phyloP scores from a whole-genome alignment of 1,284 basidiomycete genomes.

The Cutaneotrichosporon curvatum region DNA sequence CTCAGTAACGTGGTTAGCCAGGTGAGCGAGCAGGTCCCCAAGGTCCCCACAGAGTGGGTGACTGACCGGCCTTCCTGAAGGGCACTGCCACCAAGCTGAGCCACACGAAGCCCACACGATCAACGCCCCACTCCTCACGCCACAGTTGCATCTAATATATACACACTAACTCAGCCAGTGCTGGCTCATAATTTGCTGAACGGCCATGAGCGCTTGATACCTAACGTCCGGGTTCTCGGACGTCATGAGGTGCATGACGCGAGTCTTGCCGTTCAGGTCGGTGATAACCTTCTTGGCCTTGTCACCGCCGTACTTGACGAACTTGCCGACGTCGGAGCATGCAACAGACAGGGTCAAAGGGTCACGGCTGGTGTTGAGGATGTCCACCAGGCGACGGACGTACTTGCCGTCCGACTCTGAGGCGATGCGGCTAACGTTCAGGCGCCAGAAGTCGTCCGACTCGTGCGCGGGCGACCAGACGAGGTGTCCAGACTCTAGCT shows the following conservation, averaged over 20 bases:
- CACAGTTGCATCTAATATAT: too few species aligned
- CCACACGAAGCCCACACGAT: too few species aligned
- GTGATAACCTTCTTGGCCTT: slow-evolving; percentile 81
- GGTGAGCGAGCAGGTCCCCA: too few species aligned
- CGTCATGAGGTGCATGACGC: slow-evolving; percentile 91
- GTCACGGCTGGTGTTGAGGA: slow-evolving; percentile 65
- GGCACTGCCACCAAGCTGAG: too few species aligned
- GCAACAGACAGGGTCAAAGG: slow-evolving; percentile 77
- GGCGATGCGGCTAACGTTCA: slow-evolving; percentile 81
- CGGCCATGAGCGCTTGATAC: slow-evolving; percentile 71
- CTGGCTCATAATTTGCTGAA: slow-evolving; percentile 44
- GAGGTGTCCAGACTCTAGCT: slow-evolving; percentile 80
- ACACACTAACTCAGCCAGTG: slow-evolving; percentile 18
- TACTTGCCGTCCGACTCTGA: slow-evolving; percentile 74
- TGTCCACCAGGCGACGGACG: slow-evolving; percentile 67
- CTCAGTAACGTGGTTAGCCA: too few species aligned
- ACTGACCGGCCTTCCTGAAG: too few species aligned
- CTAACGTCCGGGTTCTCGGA: slow-evolving; percentile 81
- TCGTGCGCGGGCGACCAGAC: slow-evolving; percentile 94
- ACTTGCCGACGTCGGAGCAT: slow-evolving; percentile 85
- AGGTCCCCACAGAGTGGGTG: too few species aligned
- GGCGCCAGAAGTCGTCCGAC: slow-evolving; percentile 95
- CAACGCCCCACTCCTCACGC: too few species aligned
- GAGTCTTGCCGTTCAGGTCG: slow-evolving; percentile 77
- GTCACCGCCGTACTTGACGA: slow-evolving; percentile 76